Conservation (phyloP, 2,329 filamentous ascomycete species). For the Pseudogymnoascus sp. region DNA sequence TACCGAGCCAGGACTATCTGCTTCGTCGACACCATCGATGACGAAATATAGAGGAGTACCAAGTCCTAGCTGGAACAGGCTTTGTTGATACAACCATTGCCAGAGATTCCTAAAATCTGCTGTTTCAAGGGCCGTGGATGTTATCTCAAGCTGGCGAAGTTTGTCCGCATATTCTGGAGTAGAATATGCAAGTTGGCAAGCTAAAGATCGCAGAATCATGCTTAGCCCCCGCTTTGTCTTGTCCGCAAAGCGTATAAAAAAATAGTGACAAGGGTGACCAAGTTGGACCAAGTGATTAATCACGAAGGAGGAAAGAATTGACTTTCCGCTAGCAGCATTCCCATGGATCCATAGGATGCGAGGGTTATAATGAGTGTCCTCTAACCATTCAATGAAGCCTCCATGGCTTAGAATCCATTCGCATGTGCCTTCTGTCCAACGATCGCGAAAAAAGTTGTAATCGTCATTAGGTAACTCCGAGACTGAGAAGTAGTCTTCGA, state of each 20-base stretch:
- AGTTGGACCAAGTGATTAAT: conserved; percentile 8
- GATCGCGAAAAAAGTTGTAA: not conserved
- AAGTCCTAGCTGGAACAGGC: conserved; percentile 6
- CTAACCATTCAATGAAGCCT: not conserved
- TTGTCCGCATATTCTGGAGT: not conserved
- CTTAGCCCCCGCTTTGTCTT: not conserved
- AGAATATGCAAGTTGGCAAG: not conserved
- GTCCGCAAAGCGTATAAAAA: not conserved
- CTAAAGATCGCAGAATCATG: not conserved
- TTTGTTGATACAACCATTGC: conserved; percentile 4
- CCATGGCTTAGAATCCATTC: not conserved
- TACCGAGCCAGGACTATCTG: conserved; percentile 19
- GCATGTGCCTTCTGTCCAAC: not conserved
- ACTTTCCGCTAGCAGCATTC: conserved; percentile 12
- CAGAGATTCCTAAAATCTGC: conserved; percentile 1
- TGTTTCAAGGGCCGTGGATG: not conserved
- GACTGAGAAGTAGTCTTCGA: not conserved
- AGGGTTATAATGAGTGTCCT: not conserved
- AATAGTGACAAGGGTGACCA: not conserved
- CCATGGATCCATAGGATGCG: conserved; percentile 13
- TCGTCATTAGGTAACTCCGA: not conserved
- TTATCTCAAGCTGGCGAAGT: not conserved
- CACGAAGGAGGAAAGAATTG: conserved; percentile 12
- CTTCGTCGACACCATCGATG: conserved; percentile 13
- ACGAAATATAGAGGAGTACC: conserved; percentile 9